phyloP scores from a whole-genome alignment of 2,329 filamentous ascomycete genomes.

The Aspergillus amoenus region DNA sequence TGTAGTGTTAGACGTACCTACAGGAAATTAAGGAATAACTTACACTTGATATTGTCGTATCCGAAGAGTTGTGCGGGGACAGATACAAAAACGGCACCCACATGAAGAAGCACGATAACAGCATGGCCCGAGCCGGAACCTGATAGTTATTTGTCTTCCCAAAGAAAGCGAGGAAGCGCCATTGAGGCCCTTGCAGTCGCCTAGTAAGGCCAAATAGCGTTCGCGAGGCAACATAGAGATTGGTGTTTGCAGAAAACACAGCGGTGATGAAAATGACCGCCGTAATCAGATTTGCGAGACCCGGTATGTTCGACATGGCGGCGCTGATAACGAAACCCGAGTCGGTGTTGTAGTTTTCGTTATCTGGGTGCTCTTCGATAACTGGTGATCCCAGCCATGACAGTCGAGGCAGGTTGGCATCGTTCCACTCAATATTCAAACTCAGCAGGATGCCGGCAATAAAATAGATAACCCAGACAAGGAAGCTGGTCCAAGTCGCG shows the following conservation, averaged over 20 bases:
- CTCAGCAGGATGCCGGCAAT: slow-evolving; percentile 25
- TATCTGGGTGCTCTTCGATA: not conserved
- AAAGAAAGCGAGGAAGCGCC: slow-evolving; percentile 22
- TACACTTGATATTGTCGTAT: slow-evolving; percentile 17
- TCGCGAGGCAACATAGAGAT: slow-evolving; percentile 36
- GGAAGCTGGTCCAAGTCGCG: slow-evolving; percentile 30
- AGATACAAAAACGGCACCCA: slow-evolving; percentile 47
- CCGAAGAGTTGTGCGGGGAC: slow-evolving; percentile 9
- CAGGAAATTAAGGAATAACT: not conserved
- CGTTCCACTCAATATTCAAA: slow-evolving; percentile 25
- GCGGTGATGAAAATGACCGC: slow-evolving; percentile 30
- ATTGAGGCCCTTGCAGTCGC: slow-evolving; percentile 13
- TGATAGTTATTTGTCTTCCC: slow-evolving; percentile 25
- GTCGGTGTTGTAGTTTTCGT: slow-evolving; percentile 3
- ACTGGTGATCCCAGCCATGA: slow-evolving; percentile 18
- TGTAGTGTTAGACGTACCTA: not conserved
- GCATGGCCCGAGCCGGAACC: slow-evolving; percentile 41
- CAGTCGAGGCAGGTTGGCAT: slow-evolving; percentile 20
- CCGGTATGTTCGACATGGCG: slow-evolving; percentile 17
- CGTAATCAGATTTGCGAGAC: slow-evolving; percentile 27
- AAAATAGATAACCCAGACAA: slow-evolving; percentile 27
- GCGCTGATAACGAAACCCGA: slow-evolving; percentile 29
- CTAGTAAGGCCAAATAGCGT: slow-evolving; percentile 32
- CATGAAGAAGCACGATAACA: slow-evolving; percentile 41
- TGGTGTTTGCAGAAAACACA: slow-evolving; percentile 33